These are phyloP conservation scores for Boletus coccyginus DNA, from an alignment of 768 basidiomycete genomes.

Conservation along the genomic window DNA sequence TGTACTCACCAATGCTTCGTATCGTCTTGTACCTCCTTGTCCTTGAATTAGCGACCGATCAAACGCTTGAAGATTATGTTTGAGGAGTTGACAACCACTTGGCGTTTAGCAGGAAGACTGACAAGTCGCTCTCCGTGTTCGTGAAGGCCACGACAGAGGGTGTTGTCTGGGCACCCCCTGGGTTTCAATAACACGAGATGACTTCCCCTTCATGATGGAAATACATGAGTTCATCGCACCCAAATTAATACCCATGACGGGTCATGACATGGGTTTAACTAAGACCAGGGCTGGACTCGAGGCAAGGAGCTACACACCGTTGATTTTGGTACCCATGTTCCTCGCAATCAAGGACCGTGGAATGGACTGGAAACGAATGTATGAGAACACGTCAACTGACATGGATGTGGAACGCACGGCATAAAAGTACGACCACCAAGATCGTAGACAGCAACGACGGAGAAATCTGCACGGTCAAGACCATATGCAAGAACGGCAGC, in stretches of 20 bases:
- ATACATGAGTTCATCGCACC: constrained; percentile 93
- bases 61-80: constrained; percentile 96
- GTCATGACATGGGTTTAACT: constrained; percentile 47
- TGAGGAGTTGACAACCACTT: constrained; percentile 91
- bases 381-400: no score
- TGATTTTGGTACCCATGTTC: no score
- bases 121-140: constrained; percentile 96
- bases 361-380: no score
- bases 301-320: no score
- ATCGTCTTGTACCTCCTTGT: constrained; percentile 93
- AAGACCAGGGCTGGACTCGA: no score
- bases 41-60: no score
- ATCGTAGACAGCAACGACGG: no score
- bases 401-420: no score
- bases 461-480: no score
- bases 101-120: constrained; percentile 95
- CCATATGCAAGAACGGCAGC: no score
- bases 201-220: constrained; percentile 93
- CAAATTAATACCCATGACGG: constrained; percentile 96
- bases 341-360: no score
- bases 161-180: constrained; percentile 96
- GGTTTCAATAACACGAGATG: constrained; percentile 92
- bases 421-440: no score
- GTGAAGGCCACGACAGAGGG: constrained; percentile 99
- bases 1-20: constrained; percentile 70